These are phyloP conservation scores for Hansfordia pulvinata DNA, from an alignment of 2,329 filamentous ascomycete species.

Conservation along the genomic window DNA sequence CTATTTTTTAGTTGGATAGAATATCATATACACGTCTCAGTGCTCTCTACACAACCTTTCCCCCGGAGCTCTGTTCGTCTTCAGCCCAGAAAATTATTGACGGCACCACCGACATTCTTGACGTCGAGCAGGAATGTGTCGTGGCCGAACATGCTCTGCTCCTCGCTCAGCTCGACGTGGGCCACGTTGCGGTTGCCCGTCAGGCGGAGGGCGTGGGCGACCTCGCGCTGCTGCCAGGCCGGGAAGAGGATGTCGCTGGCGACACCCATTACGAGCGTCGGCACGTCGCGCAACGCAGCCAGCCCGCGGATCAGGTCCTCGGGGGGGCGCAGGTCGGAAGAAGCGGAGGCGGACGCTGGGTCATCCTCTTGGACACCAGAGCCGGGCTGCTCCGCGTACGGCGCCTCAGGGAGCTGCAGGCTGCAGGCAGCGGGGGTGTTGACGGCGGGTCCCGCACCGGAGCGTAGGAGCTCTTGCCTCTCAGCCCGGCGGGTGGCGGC, in stretches of 20 bases:
- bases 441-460: constrained; percentile 20
- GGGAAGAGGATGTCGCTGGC: constrained; percentile 95
- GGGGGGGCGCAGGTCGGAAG: constrained; percentile 42
- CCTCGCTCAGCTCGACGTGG: constrained; percentile 85
- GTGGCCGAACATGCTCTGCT: constrained; percentile 89
- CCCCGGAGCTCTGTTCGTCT: neutral
- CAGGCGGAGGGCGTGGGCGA: constrained; percentile 68
- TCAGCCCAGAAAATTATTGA: constrained; percentile 65
- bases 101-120: constrained; percentile 75
- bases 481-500: constrained; percentile 48
- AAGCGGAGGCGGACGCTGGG: constrained; percentile 15
- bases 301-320: constrained; percentile 71
- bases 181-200: constrained; percentile 71
- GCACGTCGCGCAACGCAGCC: constrained; percentile 56
- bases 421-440: constrained; percentile 47
- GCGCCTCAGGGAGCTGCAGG: constrained; percentile 67
- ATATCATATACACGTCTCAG: neutral
- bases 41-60: no score
- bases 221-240: constrained; percentile 93
- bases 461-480: constrained; percentile 43
- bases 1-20: no score
- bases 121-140: constrained; percentile 92
- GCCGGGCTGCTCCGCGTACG: constrained; percentile 72
- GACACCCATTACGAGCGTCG: constrained; percentile 82
- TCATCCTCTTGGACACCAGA: constrained; percentile 22